phyloP scores from a whole-genome alignment of 2,329 filamentous ascomycete species.

The Penicillium sp. region DNA sequence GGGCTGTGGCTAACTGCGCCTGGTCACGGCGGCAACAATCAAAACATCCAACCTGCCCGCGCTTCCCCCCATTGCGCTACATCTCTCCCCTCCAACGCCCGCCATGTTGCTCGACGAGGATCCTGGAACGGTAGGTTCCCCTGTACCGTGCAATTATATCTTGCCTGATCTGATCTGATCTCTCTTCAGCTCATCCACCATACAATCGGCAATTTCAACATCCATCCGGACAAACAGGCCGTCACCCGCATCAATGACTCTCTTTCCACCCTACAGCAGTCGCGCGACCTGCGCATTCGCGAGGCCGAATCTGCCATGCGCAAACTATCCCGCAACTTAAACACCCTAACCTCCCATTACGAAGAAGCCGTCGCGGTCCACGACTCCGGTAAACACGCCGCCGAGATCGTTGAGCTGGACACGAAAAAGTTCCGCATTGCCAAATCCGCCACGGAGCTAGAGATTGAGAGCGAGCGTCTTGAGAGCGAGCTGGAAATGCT shows the following conservation, averaged over 20 bases:
- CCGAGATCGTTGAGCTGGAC: conserved; percentile 82
- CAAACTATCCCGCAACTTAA: conserved; percentile 75
- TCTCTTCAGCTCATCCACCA: conserved; percentile 77
- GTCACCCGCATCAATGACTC: conserved; percentile 84
- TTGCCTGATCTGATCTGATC: neutral
- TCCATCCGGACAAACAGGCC: conserved; percentile 81
- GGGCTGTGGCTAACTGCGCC: conserved; percentile 31
- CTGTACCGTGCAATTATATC: neutral
- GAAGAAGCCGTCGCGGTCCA: conserved; percentile 74
- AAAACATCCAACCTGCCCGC: conserved; percentile 27
- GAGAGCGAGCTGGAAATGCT: conserved; percentile 77
- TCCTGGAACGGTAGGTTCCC: conserved; percentile 70
- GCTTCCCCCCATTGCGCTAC: neutral
- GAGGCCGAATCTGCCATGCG: conserved; percentile 71
- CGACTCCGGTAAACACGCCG: conserved; percentile 78
- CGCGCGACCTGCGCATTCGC: conserved; percentile 76
- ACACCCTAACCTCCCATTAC: conserved; percentile 75
- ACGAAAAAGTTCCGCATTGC: conserved; percentile 92
- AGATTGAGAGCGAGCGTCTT: conserved; percentile 94
- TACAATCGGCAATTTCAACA: conserved; percentile 95
- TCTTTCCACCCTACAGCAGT: conserved; percentile 79
- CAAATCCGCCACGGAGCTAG: conserved; percentile 86
- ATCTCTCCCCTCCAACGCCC: conserved; percentile 23
- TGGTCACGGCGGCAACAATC: conserved; percentile 45
- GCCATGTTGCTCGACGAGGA: conserved; percentile 95